Percentiles rank a stretch among this genome's conserved stretches.
Conservation (phyloP, 2,329 filamentous ascomycete genomes). For the Endoconidiophora polonica region DNA sequence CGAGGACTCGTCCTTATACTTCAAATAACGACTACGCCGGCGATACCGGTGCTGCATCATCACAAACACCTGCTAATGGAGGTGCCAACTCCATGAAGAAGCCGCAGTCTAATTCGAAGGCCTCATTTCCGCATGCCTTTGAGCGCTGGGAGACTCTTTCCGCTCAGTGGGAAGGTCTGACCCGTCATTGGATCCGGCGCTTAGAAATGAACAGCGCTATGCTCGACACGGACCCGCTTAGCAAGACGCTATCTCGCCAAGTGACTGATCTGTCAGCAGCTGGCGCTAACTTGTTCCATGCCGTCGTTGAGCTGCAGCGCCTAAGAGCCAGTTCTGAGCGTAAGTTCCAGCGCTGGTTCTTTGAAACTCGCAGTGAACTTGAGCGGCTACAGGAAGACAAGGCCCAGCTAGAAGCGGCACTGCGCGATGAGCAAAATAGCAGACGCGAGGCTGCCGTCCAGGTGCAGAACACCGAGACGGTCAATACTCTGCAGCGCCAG, state of each 20-base stretch:
- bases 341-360: slow-evolving; percentile 98
- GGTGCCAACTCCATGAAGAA: slow-evolving; percentile 18
- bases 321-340: slow-evolving; percentile 87
- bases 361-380: slow-evolving; percentile 77
- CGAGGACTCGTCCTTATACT: slow-evolving; percentile 10
- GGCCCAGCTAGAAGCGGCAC: slow-evolving; percentile 56
- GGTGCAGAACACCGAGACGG: slow-evolving; percentile 12
- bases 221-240: slow-evolving; percentile 64
- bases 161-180: slow-evolving; percentile 94
- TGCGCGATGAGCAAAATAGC: slow-evolving; percentile 61
- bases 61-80: slow-evolving; percentile 12
- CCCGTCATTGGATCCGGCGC: slow-evolving; percentile 90
- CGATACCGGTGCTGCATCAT: slow-evolving; percentile 13
- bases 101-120: slow-evolving; percentile 23
- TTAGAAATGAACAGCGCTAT: slow-evolving; percentile 83
- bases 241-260: slow-evolving; percentile 77
- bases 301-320: slow-evolving; percentile 87
- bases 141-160: slow-evolving; percentile 95
- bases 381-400: slow-evolving; percentile 72
- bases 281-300: slow-evolving; percentile 92
- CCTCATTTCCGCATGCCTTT: slow-evolving; percentile 87
- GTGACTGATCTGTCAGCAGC: slow-evolving; percentile 95
- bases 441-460: slow-evolving; percentile 41
- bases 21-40: slow-evolving; percentile 4
- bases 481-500: slow-evolving; percentile 44